Percentiles rank a stretch among this genome's conserved stretches.
These are phyloP conservation scores for Termitomyces titanicus DNA, from an alignment of 768 basidiomycete species.

Conservation along the genomic window DNA sequence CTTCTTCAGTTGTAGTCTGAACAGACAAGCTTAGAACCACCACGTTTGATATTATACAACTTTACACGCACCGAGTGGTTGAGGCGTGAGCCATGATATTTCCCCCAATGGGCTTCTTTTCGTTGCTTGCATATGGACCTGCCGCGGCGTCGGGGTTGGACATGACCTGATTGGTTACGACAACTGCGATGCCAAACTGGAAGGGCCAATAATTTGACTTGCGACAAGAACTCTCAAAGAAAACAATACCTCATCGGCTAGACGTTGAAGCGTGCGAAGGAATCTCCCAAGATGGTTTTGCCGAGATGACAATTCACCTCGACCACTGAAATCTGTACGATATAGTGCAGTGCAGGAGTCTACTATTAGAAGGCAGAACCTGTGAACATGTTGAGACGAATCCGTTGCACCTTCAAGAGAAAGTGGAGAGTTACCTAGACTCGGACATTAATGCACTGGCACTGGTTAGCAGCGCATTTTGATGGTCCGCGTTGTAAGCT, in stretches of 20 bases:
- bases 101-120: constrained; percentile 98
- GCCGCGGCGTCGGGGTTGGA: constrained; percentile 96
- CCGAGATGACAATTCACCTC: constrained; percentile 91
- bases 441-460: constrained; percentile 99
- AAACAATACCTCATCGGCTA: constrained; percentile 86
- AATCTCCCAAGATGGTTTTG: constrained; percentile 97
- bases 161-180: constrained; percentile 98
- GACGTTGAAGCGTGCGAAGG: constrained; percentile 83
- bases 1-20: constrained; percentile 87
- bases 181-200: constrained; percentile 96
- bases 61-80: constrained; percentile 72
- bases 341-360: constrained; percentile 96
- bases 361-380: constrained; percentile 94
- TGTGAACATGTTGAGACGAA: constrained; percentile 27
- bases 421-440: constrained; percentile 66
- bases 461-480: constrained; percentile 81
- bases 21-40: constrained; percentile 11
- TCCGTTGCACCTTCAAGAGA: not conserved
- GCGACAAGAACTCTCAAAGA: constrained; percentile 12
- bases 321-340: constrained; percentile 91
- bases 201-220: not conserved
- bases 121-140: constrained; percentile 82
- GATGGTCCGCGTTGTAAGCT: constrained; percentile 98
- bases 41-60: not conserved
- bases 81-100: constrained; percentile 99